Base-by-base conservation (phyloP, 2,329 filamentous ascomycete species). In the Podosphaera fusca region DNA sequence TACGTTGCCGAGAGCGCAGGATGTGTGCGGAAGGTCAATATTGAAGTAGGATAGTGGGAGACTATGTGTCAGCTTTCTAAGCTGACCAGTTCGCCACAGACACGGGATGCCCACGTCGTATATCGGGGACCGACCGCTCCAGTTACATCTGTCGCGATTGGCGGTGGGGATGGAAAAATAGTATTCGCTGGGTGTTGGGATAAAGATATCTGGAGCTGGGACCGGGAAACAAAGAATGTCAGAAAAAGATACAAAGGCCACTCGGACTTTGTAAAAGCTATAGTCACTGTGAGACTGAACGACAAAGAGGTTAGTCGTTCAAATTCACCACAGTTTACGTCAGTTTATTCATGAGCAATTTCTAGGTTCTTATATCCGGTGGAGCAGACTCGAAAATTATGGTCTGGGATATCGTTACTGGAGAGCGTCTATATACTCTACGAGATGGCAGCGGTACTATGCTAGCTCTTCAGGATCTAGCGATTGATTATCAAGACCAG, bases 161-260 rank as follows among this genome's bases (percentile, higher is more conserved):
- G 78, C 50, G 76, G 80, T 12, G 68, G 72, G 3, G 71, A 71
- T 33, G 74, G 73, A 59, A 70, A 68, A 55, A 84, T 76, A 1
- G 67, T 95, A 9, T 95, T 87, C 68, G 87, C 87, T 31, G 90
- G 89, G 38, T 92, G 83, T 59, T 98, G 92, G 92, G 90, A 98
- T 71, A 95, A 94, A 71, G 77, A 80, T 29, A 77, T 96, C 58
- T 95, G 88, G 82, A 85, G 84, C 36, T 95, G 87, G 85, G 76
- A 85, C 64, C 71, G 83, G 36, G 71, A 75, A 21, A 79, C 79
- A 2, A 74, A 73, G 49, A 68, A 73, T 35, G 70, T 72, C 0
- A 73, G 72, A n/a, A 75, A 72, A 60, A 81, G 75, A 61, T 88
- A 82, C 63, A 76, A 77, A 58, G 88, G 87, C 3, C 90, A 96